Base-by-base conservation (phyloP, 768 basidiomycete species). In the Tylopilus sp. region DNA sequence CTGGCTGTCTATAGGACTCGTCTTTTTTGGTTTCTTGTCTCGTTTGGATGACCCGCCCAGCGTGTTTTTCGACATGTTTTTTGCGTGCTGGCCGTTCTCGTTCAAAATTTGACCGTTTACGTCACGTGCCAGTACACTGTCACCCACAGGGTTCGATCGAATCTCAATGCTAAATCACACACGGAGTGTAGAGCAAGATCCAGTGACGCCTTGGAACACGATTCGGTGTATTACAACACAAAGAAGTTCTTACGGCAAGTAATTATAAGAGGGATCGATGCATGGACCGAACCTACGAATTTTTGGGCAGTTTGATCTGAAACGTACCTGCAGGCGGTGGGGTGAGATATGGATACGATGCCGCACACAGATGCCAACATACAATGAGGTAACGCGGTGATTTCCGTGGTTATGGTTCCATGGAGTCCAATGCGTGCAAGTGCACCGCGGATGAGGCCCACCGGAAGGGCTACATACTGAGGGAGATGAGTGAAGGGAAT, bases 301-400 rank as follows among this genome's bases (percentile, higher is more conserved):
- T 79, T 69, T 88, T 89, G 0, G 86, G 87, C 23, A 91, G 67
- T 64, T 90, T 90, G 38, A 91, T 76, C 68, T 92, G 88, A 66
- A 91, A 90, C 42, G 87, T 88, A 75, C 89, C 88, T 91, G 11
- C 11, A 40, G 26, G 44, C 36, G 28, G 41, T 8, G 8, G 6
- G 11, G 10, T 35, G 22, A 31, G 23, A 42, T 40, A 10, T 1
- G 6, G 26, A 15, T 21, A 13, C 28, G 35, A 47, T 7, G n/a
- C 21, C 0, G 35, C 35, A 39, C 44, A 55, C 15, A 40, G 10
- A 8, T 20, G 20, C 51, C 58, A 28, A 59, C 79, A 30, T 68
- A 93, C 94, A 95, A 76, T 95, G 92, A 20, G 94, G 95, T 61
- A 94, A 68, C 1, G 82, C 79, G 2, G 79, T 82, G 7, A 91